Percentiles rank a stretch among this genome's conserved stretches.
phyloP scores from a whole-genome alignment of 345 rosid genomes.

The Trapa bicornis region DNA sequence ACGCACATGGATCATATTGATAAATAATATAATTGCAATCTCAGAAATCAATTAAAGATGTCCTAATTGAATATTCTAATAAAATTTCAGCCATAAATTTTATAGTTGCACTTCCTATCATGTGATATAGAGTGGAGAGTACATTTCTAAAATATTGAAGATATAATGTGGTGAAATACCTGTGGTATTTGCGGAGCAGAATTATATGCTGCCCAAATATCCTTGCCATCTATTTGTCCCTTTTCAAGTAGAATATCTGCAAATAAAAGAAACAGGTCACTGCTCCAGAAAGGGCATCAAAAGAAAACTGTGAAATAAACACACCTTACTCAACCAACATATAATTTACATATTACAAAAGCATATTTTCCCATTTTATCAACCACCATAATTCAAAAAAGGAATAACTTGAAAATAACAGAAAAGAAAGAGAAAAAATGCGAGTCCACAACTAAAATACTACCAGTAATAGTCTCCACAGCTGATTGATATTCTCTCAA shows the following conservation, averaged over 20 bases:
- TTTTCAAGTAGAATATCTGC: conserved; percentile 39
- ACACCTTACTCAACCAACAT: neutral
- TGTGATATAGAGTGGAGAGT: neutral
- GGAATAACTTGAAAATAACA: neutral
- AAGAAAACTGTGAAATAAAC: neutral
- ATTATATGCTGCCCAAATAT: conserved; percentile 75
- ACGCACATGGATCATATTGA: neutral
- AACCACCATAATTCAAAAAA: neutral
- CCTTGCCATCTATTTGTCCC: conserved; percentile 63
- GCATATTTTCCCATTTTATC: neutral
- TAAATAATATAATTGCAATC: neutral
- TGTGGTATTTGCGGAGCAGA: conserved; percentile 63
- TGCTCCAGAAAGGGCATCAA: neutral
- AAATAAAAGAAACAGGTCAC: neutral
- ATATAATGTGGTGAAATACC: conserved; percentile 21
- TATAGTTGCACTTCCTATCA: neutral
- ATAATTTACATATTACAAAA: neutral
- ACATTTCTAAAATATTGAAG: neutral
- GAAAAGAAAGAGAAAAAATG: neutral
- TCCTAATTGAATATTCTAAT: neutral
- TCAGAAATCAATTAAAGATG: neutral
- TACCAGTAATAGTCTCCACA: conserved; percentile 87
- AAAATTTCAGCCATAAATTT: neutral
- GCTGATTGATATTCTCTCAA: conserved; percentile 79
- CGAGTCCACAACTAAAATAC: neutral